Conservation (phyloP, 371 early-diverging fungal species). For the Nematocida minor region DNA sequence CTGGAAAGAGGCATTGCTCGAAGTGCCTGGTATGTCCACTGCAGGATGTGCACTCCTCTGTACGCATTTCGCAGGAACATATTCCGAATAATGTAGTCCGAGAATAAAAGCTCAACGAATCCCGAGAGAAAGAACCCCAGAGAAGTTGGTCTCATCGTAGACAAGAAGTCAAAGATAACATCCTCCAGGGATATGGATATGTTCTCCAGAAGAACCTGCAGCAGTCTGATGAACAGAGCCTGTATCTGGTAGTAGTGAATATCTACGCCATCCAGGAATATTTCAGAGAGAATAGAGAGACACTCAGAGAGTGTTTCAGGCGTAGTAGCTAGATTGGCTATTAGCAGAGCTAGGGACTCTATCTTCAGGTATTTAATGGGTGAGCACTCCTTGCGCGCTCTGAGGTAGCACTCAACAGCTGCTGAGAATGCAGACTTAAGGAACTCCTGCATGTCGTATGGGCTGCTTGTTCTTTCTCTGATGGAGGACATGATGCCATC, state of each 20-base stretch:
- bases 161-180: slow-evolving; percentile 20
- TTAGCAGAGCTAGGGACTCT: slow-evolving; percentile 25
- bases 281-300: slow-evolving; percentile 11
- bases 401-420: slow-evolving; percentile 7
- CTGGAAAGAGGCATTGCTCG: background rate
- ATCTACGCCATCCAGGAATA: slow-evolving; percentile 35
- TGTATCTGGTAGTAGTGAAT: slow-evolving; percentile 46
- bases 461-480: background rate
- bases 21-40: slow-evolving; percentile 37
- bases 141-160: background rate
- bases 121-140: slow-evolving; percentile 29
- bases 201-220: slow-evolving; percentile 37
- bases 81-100: slow-evolving; percentile 37
- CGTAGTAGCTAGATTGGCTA: background rate
- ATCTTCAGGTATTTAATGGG: slow-evolving; percentile 44
- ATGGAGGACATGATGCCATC: background rate
- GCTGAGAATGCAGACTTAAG: slow-evolving; percentile 17
- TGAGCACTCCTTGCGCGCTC: slow-evolving; percentile 39
- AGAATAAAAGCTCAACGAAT: slow-evolving; percentile 46
- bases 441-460: background rate
- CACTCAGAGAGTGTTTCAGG: background rate
- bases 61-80: slow-evolving; percentile 36
- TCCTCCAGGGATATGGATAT: slow-evolving; percentile 13
- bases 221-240: slow-evolving; percentile 1
- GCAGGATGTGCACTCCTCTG: slow-evolving; percentile 9